Evolutionary conservation across 2,329 filamentous ascomycete genomes (phyloP), one percentile per base, ranked within the genome.

Genomic region (Diaporthe ilicicola): DNA sequence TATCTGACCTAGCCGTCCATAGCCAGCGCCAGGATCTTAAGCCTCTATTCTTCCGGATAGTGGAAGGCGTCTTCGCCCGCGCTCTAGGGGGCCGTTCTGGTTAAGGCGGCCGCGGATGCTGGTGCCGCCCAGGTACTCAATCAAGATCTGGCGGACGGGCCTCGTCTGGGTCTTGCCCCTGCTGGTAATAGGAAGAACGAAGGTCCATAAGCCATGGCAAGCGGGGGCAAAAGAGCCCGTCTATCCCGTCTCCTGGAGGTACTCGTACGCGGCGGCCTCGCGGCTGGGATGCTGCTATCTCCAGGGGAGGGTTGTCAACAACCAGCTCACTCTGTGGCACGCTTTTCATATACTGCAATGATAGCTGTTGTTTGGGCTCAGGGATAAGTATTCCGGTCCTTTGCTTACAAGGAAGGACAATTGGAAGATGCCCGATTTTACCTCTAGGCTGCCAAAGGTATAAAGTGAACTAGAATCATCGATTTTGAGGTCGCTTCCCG

Each of bases 1-100:
- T 50, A 27, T 3, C 15, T 50, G n/a, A 53, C 61, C 32, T 65
- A 65, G 19, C 44, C 42, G 32, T 65, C 61, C 46, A 65, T 65
- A 2, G 61, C 61, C 5, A 65, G 42, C 12, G 61, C 61, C 5
- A 65, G n/a, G 6, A 65, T 22, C 61, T 65, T 32, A 4, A 65
- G 44, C 46, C 61, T 50, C 2, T 65, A 65, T 1, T 65, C 61
- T 13, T 65, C 61, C 0, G 46, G 46, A 22, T 12, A 27, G 46
- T 65, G 32, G 9, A 29, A 65, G 3, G 29, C 61, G 1, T 65
- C 32, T 5, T 17, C n/a, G 9, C n/a, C 46, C 2, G 4, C n/a
- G n/a, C 1, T 1, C 46, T 17, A 7, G 6, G 46, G 46, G 46
- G 32, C 4, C 29, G 27, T 65, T 50, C 3, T 27, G 22, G 34